Evolutionary conservation across 352 stramenopile species (phyloP).

Genomic region (Phytopythium kandeliae): DNA sequence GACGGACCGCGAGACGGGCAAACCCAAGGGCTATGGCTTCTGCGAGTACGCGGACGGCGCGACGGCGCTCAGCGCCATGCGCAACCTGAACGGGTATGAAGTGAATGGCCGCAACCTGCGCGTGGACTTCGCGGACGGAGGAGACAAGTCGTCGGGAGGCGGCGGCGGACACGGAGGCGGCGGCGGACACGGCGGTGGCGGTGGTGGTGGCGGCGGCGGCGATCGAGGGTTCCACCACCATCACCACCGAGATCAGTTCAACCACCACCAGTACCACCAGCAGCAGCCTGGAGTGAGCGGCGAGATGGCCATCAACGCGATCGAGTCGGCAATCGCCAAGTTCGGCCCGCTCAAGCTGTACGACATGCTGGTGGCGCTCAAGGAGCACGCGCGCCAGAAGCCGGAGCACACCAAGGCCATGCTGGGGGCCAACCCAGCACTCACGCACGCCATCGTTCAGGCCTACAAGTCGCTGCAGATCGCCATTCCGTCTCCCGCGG

Average conservation of each 20-base stretch:
- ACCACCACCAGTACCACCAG: conserved; percentile 23
- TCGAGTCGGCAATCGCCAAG: conserved; percentile 62
- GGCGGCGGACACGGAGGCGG: conserved; percentile 14
- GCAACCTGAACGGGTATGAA: conserved; percentile 83
- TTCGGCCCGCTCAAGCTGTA: conserved; percentile 77
- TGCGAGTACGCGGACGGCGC: conserved; percentile 82
- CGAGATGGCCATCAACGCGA: conserved; percentile 74
- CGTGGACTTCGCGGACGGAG: conserved; percentile 79
- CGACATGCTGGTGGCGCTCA: conserved; percentile 76
- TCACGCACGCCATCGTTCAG: conserved; percentile 82
- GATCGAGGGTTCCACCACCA: conserved; percentile 14
- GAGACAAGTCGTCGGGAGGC: conserved; percentile 38
- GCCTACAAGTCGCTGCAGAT: conserved; percentile 84
- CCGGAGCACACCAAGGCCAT: conserved; percentile 77
- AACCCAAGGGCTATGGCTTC: conserved; percentile 84
- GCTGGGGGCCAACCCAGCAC: conserved; percentile 63
- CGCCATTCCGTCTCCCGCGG: conserved; percentile 50
- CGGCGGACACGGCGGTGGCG: conserved; percentile 14
- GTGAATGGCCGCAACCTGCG: conserved; percentile 80
- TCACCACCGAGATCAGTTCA: conserved; percentile 10
- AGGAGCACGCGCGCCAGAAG: conserved; percentile 70
- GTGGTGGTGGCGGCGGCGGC: conserved; percentile 16
- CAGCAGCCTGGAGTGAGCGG: conserved; percentile 45
- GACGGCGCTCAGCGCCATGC: conserved; percentile 80
- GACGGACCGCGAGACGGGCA: conserved; percentile 77